Evolutionary conservation across 306 rosid genomes (phyloP).

Genomic region (Cucumis hystrix): DNA sequence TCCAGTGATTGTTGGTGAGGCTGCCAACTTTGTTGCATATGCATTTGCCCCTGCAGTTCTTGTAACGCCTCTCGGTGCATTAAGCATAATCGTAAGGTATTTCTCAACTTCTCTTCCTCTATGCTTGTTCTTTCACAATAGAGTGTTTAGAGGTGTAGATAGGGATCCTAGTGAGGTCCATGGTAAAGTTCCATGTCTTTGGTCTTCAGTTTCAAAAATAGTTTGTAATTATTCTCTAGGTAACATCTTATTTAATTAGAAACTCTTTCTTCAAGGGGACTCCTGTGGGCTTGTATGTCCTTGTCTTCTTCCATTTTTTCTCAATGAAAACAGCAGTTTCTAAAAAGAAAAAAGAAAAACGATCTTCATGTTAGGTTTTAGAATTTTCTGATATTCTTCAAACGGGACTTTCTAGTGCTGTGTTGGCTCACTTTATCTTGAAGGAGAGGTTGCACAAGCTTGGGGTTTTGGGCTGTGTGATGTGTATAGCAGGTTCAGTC

Average conservation of each 20-base stretch:
- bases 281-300: too few relatives aligned
- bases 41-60: conserved; percentile 91
- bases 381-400: not conserved
- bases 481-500: conserved; percentile 72
- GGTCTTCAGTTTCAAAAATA: too few relatives aligned
- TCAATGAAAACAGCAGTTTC: too few relatives aligned
- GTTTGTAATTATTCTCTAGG: too few relatives aligned
- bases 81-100: conserved; percentile 82
- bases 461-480: conserved; percentile 69
- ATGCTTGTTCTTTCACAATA: not conserved
- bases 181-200: too few relatives aligned
- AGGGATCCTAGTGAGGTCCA: too few relatives aligned
- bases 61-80: conserved; percentile 90
- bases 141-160: too few relatives aligned
- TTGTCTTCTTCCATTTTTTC: too few relatives aligned
- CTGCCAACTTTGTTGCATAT: conserved; percentile 73
- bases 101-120: not conserved
- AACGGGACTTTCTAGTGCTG: conserved; percentile 40
- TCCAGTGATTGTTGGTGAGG: conserved; percentile 83
- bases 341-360: not conserved
- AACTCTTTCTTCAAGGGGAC: too few relatives aligned
- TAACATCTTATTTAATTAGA: too few relatives aligned
- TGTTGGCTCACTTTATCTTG: conserved; percentile 68
- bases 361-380: not conserved
- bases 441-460: conserved; percentile 60